Base-by-base conservation (phyloP, 2,329 filamentous ascomycete species). In the Incumbomyces lentus region DNA sequence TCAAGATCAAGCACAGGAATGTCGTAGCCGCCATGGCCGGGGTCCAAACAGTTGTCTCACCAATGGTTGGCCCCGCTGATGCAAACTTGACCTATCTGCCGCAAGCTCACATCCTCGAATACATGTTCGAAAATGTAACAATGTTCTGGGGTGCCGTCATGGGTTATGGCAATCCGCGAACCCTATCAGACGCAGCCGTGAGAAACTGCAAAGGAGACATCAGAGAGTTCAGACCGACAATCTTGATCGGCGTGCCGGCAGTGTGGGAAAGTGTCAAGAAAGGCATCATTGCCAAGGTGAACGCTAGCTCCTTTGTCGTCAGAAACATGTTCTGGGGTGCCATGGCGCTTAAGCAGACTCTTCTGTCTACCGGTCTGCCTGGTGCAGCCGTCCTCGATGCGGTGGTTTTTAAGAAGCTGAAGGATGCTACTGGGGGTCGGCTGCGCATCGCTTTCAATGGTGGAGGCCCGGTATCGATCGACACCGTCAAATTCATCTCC, bases 221-320 rank as follows among this genome's bases (percentile, higher is more conserved):
- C 68, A 84, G 85, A 50, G 89, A 95, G 61, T 84, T 96, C 62
- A 78, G 77, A 57, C 92, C 92, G 1, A 93, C 88, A 1, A 77
- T 95, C 61, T 77, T 98, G 62, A 84, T 95, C 33, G 92, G 92
- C 64, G 92, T 98, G 2, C 92, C 92, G 1, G 89, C 93, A 49
- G 84, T 98, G 29, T 98, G 90, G 89, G 92, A 98, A 69, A 89
- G 86, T 1, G 84, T 98, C 59, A 90, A 88, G 73, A 98, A 98
- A 73, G 92, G 92, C 46, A 85, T 98, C 59, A 72, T 90, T 53
- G 68, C 72, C 58, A 87, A 88, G 66, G 81, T 96, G 50, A 82
- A 85, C 61, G 70, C 75, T 48, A 76, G 83, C 51, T 81, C 81
- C 59, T 65, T 75, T n/a, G 48, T 96, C 35, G 75, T 82, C 49